Evolutionary conservation across 192 early-diverging fungal genomes (phyloP), one percentile per base, ranked within the genome.

Genomic region (Gonapodya prolifera): DNA sequence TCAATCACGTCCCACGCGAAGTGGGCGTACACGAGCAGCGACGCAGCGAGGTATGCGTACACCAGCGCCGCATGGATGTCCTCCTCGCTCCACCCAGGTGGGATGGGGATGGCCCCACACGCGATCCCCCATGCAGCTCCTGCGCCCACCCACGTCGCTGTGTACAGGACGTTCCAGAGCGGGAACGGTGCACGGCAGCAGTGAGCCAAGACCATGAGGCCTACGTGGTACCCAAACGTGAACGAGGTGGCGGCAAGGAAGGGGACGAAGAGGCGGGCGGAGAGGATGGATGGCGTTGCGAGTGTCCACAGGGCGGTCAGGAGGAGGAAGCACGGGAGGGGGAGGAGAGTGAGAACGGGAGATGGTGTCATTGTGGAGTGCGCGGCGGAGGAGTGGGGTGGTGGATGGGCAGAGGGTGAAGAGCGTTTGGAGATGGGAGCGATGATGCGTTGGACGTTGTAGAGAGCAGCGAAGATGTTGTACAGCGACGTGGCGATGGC

Each of bases 161-260:
- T 18, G 1, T 70, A 34, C 18, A 79, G 70, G n/a, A 90, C 82
- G 80, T 93, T 91, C 75, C 88, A 84, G 76, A 88, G 86, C 0
- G 94, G 94, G 86, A 94, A 96, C 23, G 89, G 87, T 69, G 91
- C 88, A 31, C 94, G 90, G n/a, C 90, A 87, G 32, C 95, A 91
- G 77, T 96, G 95, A 34, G 93, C 92, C 23, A 93, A 87, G 81
- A 96, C 95, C 79, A 96, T 93, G 61, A 88, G 84, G 28, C 92
- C 92, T 61, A 95, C 93, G 34, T 91, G 91, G 80, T 93, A 91
- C 69, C 92, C 93, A 80, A 92, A 92, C 30, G 91, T 86, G 75
- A 92, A 89, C 36, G 92, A 89, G 35, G 91, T 84, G 78, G 90
- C 87, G 29, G 89, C 79, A 35, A 89, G 79, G 80, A 91, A 94